Evolutionary conservation across 176 grass and related monocot genomes (phyloP).

Genomic region (Leersia perrieri): DNA sequence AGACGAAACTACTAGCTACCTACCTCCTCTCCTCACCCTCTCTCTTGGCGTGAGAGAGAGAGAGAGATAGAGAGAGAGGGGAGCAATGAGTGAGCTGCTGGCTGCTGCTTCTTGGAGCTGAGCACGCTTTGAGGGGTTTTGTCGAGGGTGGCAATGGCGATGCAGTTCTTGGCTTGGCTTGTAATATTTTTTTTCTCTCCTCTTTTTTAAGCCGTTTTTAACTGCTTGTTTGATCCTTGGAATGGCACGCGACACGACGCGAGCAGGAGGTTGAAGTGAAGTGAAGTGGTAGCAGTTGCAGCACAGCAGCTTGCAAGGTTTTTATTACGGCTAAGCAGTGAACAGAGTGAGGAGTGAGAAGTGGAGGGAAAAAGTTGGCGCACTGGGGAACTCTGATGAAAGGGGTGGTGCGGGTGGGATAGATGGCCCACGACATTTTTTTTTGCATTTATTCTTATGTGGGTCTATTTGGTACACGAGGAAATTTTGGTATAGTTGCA

Average conservation of each 20-base stretch:
- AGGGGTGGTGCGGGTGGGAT: background rate
- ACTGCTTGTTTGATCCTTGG: conserved; percentile 16
- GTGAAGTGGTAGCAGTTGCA: background rate
- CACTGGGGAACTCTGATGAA: background rate
- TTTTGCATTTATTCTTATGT: background rate
- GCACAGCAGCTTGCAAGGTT: background rate
- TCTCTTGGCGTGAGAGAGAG: background rate
- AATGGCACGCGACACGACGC: background rate
- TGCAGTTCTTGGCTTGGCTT: no score
- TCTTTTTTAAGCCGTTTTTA: background rate
- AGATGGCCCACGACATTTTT: background rate
- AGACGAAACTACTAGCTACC: background rate
- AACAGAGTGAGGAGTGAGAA: background rate
- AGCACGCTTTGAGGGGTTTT: conserved; percentile 10
- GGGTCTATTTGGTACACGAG: no score
- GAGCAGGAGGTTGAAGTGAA: background rate
- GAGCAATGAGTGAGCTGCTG: conserved; percentile 25
- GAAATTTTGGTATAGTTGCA: background rate
- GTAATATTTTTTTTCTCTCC: conserved; percentile 2
- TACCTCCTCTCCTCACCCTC: background rate
- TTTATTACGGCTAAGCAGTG: no score
- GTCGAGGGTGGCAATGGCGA: conserved; percentile 40
- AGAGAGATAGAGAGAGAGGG: background rate
- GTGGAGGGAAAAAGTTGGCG: background rate
- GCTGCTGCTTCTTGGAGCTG: conserved; percentile 37